A percentile compares a stretch with the other conserved stretches of the same genome.
Evolutionary conservation across 192 early-diverging fungal species (phyloP).

Genomic region (Ambispora gerdemannii): DNA sequence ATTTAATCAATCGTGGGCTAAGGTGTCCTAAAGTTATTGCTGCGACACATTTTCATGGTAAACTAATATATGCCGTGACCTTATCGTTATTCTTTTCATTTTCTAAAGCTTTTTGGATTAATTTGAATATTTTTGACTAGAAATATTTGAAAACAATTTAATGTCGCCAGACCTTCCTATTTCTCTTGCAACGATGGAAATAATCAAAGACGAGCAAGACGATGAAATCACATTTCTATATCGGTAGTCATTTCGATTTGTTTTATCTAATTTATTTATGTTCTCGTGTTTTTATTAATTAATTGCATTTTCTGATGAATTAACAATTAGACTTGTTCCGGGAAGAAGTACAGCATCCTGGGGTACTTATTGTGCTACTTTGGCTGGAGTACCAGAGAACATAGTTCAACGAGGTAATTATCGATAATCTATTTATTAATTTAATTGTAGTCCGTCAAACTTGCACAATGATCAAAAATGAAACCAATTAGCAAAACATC

Average conservation of each 20-base stretch:
- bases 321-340: slow-evolving; percentile 37
- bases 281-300: not conserved
- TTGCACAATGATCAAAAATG: not conserved
- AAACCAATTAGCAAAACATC: slow-evolving; percentile 1
- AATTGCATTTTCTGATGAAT: not conserved
- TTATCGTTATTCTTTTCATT: not conserved
- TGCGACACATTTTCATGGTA: slow-evolving; percentile 89
- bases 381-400: slow-evolving; percentile 37
- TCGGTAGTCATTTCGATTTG: slow-evolving; percentile 31
- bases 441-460: not conserved
- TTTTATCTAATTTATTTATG: not conserved
- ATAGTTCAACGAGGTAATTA: slow-evolving; percentile 45
- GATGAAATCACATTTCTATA: slow-evolving; percentile 63
- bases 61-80: slow-evolving; percentile 2
- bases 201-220: slow-evolving; percentile 38
- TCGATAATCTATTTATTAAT: not conserved
- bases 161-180: slow-evolving; percentile 42
- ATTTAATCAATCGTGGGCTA: slow-evolving; percentile 45
- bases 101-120: not conserved
- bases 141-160: slow-evolving; percentile 49
- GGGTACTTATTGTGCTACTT: slow-evolving; percentile 47
- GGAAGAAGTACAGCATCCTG: slow-evolving; percentile 41
- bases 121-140: slow-evolving; percentile 33
- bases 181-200: slow-evolving; percentile 56
- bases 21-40: slow-evolving; percentile 68